Conservation (phyloP, 768 basidiomycete genomes). For the Russula brevipes region DNA sequence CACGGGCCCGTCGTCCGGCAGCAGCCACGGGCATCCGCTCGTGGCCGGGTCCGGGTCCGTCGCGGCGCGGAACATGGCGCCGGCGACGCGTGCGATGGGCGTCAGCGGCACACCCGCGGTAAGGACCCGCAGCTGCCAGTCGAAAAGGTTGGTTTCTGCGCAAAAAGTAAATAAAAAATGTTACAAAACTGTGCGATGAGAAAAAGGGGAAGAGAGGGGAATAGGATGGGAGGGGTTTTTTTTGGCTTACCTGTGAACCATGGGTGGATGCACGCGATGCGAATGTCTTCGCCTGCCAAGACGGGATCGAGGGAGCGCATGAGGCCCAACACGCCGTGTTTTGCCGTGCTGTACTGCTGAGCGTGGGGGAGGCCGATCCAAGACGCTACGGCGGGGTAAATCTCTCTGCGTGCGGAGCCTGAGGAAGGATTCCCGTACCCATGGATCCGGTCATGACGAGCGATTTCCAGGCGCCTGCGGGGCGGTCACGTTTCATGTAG, state of each 20-base stretch:
- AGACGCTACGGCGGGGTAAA: constrained; percentile 38
- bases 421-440: constrained; percentile 32
- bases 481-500: constrained; percentile 40
- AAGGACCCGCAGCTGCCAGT: constrained; percentile 36
- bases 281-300: constrained; percentile 37
- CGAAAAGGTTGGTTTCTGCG: constrained; percentile 47
- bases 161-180: not conserved
- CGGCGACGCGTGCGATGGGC: constrained; percentile 44
- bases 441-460: constrained; percentile 52
- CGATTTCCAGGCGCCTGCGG: constrained; percentile 41
- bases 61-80: constrained; percentile 49
- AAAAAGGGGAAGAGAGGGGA: not conserved
- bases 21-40: constrained; percentile 44
- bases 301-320: constrained; percentile 44
- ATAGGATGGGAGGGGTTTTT: too few species aligned
- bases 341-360: constrained; percentile 46
- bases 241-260: constrained; percentile 44
- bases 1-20: constrained; percentile 48
- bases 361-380: constrained; percentile 43
- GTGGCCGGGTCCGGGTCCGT: constrained; percentile 42
- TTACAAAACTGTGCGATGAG: not conserved
- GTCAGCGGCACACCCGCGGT: constrained; percentile 47
- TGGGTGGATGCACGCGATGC: constrained; percentile 46
- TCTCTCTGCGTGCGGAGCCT: not conserved
- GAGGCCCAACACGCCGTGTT: constrained; percentile 50